These are phyloP conservation scores for Pseudozyma hubeiensis DNA, from an alignment of 1,284 basidiomycete species.

Conservation along the genomic window DNA sequence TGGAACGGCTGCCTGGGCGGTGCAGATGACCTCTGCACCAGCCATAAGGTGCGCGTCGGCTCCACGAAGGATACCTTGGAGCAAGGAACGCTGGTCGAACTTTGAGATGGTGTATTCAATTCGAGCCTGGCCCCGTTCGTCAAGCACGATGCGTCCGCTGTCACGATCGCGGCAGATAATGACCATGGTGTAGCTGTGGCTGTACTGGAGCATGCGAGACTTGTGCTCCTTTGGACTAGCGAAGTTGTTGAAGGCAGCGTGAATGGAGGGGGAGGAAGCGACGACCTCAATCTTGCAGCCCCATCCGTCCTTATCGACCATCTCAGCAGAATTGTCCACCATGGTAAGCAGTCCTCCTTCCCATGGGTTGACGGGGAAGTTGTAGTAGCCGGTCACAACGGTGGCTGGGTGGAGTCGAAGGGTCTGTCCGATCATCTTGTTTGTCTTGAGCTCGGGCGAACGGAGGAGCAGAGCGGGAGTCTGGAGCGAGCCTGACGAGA, in stretches of 20 bases:
- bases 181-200: slow-evolving; percentile 65
- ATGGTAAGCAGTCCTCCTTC: slow-evolving; percentile 71
- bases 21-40: slow-evolving; percentile 70
- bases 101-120: slow-evolving; percentile 69
- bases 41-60: slow-evolving; percentile 70
- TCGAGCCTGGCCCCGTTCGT: slow-evolving; percentile 67
- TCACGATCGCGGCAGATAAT: slow-evolving; percentile 67
- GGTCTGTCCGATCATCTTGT: slow-evolving; percentile 70
- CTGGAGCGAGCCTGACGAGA: slow-evolving; percentile 70
- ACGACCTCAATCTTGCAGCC: slow-evolving; percentile 72
- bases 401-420: slow-evolving; percentile 71
- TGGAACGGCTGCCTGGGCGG: slow-evolving; percentile 66
- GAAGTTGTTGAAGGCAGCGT: slow-evolving; percentile 69
- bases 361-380: slow-evolving; percentile 70
- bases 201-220: slow-evolving; percentile 65
- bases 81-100: slow-evolving; percentile 68
- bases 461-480: slow-evolving; percentile 71
- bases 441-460: slow-evolving; percentile 69
- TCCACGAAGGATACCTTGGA: slow-evolving; percentile 68
- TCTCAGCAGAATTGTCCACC: slow-evolving; percentile 66
- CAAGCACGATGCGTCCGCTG: slow-evolving; percentile 68
- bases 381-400: slow-evolving; percentile 70
- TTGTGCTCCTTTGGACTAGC: slow-evolving; percentile 68
- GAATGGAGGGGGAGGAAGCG: slow-evolving; percentile 68
- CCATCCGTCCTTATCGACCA: slow-evolving; percentile 63